phyloP scores from a whole-genome alignment of 371 early-diverging fungal species.

The Apophysomyces elegans region DNA sequence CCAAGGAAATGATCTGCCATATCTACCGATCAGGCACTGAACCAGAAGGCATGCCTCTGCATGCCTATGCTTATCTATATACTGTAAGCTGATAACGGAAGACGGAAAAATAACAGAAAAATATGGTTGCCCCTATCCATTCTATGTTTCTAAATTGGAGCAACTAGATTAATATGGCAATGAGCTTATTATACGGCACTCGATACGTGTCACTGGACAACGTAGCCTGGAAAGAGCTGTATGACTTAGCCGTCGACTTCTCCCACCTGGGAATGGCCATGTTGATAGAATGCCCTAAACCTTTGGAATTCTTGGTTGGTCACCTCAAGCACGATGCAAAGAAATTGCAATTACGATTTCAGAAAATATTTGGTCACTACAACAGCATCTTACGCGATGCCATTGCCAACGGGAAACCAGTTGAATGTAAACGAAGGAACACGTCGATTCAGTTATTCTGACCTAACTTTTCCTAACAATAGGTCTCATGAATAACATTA shows the following conservation, averaged over 20 bases:
- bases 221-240: not conserved
- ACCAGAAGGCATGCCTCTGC: not conserved
- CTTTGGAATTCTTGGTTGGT: not conserved
- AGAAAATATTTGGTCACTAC: not conserved
- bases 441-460: not conserved
- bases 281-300: not conserved
- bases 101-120: not conserved
- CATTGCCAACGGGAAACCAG: not conserved
- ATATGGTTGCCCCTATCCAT: not conserved
- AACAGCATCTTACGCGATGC: not conserved
- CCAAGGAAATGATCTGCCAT: not conserved
- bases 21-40: not conserved
- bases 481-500: slow-evolving; percentile 3
- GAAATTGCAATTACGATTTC: not conserved
- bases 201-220: not conserved
- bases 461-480: not conserved
- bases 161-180: not conserved
- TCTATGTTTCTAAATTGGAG: too few species aligned
- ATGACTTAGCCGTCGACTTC: not conserved
- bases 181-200: not conserved
- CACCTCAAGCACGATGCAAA: not conserved
- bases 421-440: slow-evolving; percentile 1
- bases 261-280: not conserved
- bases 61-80: not conserved
- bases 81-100: not conserved